These are phyloP conservation scores for Plasmodium reichenowi DNA, from an alignment of 169 alveolate species.

Conservation along the genomic window DNA sequence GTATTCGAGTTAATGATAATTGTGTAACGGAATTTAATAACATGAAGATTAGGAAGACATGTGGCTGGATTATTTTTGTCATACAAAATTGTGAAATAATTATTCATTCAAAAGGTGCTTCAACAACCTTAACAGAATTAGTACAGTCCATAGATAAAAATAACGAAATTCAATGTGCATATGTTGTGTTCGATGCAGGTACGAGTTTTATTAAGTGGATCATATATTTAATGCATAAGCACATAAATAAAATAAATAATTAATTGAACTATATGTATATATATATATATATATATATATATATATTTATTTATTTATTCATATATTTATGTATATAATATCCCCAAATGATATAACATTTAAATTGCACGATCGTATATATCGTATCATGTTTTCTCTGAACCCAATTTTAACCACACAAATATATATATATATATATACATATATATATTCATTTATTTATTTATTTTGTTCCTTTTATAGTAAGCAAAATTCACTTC, in stretches of 20 bases:
- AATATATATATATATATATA: background rate
- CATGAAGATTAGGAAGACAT: conserved; percentile 83
- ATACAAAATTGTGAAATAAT: conserved; percentile 77
- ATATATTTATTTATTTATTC: background rate
- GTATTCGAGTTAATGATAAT: conserved; percentile 84
- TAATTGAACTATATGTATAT: background rate
- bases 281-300: background rate
- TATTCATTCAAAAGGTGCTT: conserved; percentile 64
- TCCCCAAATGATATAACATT: too few relatives aligned
- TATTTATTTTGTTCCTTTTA: background rate
- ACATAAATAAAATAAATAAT: background rate
- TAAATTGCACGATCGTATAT: too few relatives aligned
- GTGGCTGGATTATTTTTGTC: conserved; percentile 81
- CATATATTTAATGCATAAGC: background rate
- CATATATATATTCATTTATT: background rate
- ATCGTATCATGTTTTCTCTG: too few relatives aligned
- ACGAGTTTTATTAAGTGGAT: background rate
- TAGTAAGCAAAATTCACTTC: conserved; percentile 83
- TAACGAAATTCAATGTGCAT: conserved; percentile 83
- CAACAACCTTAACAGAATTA: conserved; percentile 35
- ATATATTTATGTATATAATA: too few relatives aligned
- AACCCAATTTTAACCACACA: background rate
- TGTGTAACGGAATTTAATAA: conserved; percentile 81
- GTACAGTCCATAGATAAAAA: conserved; percentile 67
- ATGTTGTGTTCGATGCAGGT: conserved; percentile 87